Evolutionary conservation across 2,329 filamentous ascomycete genomes (phyloP), one percentile per base, ranked within the genome.

Genomic region (Colletotrichum spinosum): DNA sequence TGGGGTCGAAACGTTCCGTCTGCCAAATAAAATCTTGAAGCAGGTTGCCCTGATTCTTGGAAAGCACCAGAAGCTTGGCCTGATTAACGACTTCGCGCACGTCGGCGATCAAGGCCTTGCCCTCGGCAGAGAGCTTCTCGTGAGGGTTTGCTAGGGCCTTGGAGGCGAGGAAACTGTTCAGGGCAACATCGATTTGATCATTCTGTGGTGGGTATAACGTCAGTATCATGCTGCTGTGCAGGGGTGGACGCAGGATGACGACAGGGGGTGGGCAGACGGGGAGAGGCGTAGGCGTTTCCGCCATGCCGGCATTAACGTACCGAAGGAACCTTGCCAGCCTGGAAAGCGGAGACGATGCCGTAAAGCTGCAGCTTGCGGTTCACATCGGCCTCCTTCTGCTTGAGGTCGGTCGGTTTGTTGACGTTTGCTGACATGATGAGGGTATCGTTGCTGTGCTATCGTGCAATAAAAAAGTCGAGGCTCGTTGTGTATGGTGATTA

Each of bases 1-100:
- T 89, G 62, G 87, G 81, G 57, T 89, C 87, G 68, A 96, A 89
- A 51, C 92, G 86, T 74, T 93, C 89, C 0, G 94, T 94, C 76
- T 97, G 92, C 91, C 92, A 99, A 79, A 98, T 93, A 79, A 99
- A 98, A 73, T 99, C 94, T 76, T 99, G 96, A 17, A 99, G 82
- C 63, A 98, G 81, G 73, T 99, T 94, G 75, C 94, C 96, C 65
- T 97, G 88, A 76, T 99, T 99, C 86, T 98, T 99, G 80, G 91
- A 92, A 34, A 99, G 84, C 8, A 98, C 81, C 11, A 99, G 86
- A 62, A 89, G 80, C 83, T 97, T 97, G 64, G 95, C 91, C 76
- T 96, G 88, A 72, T 91, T 88, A 50, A 99, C 89, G 55, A 97
- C 93, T 58, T 92, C 84, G 67, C 88, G 89, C 61, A 96, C 80